These are phyloP conservation scores for Macadamia integrifolia DNA, from an alignment of 164 flowering plant genomes.

Conservation along the genomic window DNA sequence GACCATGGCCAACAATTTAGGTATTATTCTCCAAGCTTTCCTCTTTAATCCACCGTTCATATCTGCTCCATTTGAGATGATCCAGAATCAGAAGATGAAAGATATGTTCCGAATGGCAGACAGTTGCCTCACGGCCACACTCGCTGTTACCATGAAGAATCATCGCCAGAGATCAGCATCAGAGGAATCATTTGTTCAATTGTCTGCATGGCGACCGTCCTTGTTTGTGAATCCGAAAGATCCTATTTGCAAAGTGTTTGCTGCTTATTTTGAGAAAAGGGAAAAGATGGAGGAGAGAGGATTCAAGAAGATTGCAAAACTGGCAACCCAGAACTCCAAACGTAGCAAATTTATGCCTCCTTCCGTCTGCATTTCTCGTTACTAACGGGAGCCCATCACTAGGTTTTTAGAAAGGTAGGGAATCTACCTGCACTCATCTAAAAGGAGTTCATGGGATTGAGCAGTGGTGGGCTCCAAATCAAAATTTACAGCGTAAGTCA, in stretches of 20 bases:
- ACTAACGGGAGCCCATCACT: slow-evolving; percentile 31
- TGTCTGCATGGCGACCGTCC: slow-evolving; percentile 55
- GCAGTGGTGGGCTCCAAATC: no score
- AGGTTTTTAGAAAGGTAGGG: slow-evolving; percentile 15
- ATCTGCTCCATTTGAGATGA: slow-evolving; percentile 67
- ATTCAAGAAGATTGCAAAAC: slow-evolving; percentile 40
- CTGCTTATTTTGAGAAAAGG: slow-evolving; percentile 70
- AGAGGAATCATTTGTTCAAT: slow-evolving; percentile 34
- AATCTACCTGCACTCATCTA: no score
- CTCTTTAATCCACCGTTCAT: slow-evolving; percentile 85
- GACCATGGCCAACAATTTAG: slow-evolving; percentile 56
- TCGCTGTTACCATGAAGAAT: slow-evolving; percentile 40
- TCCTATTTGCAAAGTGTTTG: slow-evolving; percentile 57
- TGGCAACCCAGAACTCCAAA: slow-evolving; percentile 41
- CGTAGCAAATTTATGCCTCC: slow-evolving; percentile 37
- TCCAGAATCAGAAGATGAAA: slow-evolving; percentile 50
- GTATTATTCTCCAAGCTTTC: slow-evolving; percentile 51
- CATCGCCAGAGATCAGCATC: slow-evolving; percentile 12
- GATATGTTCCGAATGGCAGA: slow-evolving; percentile 53
- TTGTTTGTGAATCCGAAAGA: slow-evolving; percentile 62
- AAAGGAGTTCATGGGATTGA: no score
- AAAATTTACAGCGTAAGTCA: no score
- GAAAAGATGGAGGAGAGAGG: slow-evolving; percentile 67
- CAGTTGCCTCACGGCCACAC: slow-evolving; percentile 66
- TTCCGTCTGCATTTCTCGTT: slow-evolving; percentile 60